Conservation (phyloP, 2,329 filamentous ascomycete genomes). For the Alternaria sp. region DNA sequence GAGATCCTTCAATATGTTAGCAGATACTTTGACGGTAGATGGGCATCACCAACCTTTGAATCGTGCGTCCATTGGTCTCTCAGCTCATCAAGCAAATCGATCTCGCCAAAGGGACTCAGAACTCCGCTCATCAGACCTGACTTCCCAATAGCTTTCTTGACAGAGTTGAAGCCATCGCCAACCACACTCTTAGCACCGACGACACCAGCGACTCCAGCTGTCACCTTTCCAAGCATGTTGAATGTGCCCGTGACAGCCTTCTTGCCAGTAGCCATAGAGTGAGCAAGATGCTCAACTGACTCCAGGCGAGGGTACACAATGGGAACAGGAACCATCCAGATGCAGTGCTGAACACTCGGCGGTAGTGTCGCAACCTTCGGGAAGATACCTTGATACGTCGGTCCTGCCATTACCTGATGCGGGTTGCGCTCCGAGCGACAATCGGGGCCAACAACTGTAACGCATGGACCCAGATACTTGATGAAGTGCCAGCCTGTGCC, state of each 20-base stretch:
- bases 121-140: slow-evolving; percentile 94
- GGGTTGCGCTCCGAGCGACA: slow-evolving; percentile 91
- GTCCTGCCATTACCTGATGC: slow-evolving; percentile 90
- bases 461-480: slow-evolving; percentile 90
- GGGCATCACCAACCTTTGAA: slow-evolving; percentile 68
- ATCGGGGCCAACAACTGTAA: slow-evolving; percentile 89
- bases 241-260: slow-evolving; percentile 96
- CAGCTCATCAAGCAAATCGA: slow-evolving; percentile 92
- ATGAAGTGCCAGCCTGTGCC: slow-evolving; percentile 99
- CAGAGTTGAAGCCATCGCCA: slow-evolving; percentile 87
- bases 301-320: slow-evolving; percentile 90
- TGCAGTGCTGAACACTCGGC: slow-evolving; percentile 91
- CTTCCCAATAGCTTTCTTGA: slow-evolving; percentile 97
- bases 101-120: slow-evolving; percentile 93
- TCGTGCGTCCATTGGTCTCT: slow-evolving; percentile 99
- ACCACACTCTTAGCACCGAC: slow-evolving; percentile 95
- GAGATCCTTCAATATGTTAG: slow-evolving; percentile 67
- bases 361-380: slow-evolving; percentile 92
- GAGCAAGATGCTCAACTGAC: slow-evolving; percentile 86
- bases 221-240: slow-evolving; percentile 94
- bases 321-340: slow-evolving; percentile 94
- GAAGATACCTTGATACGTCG: slow-evolving; percentile 96
- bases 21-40: neutral
- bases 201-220: slow-evolving; percentile 91
- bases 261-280: slow-evolving; percentile 92